Evolutionary conservation across 1,284 basidiomycete genomes (phyloP), one percentile per base, ranked within the genome.

Genomic region (Cryptococcus jaspeensis): DNA sequence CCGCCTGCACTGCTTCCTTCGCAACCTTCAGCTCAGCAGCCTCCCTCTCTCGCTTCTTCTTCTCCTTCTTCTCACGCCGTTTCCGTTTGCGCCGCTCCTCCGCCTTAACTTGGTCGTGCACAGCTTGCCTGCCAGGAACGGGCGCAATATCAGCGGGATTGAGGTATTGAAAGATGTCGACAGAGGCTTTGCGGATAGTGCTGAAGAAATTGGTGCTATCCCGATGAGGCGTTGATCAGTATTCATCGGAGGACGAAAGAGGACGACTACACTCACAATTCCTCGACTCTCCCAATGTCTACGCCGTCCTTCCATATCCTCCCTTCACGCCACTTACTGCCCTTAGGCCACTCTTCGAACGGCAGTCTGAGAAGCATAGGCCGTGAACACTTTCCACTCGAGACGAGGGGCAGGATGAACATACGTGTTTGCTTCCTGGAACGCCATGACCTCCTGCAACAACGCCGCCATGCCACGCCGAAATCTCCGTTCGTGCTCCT

Each of bases 401-500:
- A 28, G 5, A 16, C n/a, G 47, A 23, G 15, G 0, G 23, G 32
- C 7, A 23, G 5, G 2, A 7, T 4, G 7, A 3, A 55, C 63
- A 62, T 50, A 64, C 64, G 63, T 53, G 41, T 58, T 58, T 0
- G 46, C 22, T 18, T 49, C 32, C 54, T 69, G 64, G 38, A 61
- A 70, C 13, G 44, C 38, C 25, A 65, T 28, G 9, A 64, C 35
- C 2, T 55, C 42, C n/a, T 28, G 38, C 56, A 72, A 63, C 20
- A 62, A 7, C 9, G 15, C 37, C 7, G 36, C 11, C 66, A 72
- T 69, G 0, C 56, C 65, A 3, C 16, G n/a, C 28, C 67, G 48
- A 46, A 66, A 70, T 25, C 70, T 38, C 41, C 68, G 41, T 42
- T 72, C 68, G 44, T 69, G 61, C 48, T 72, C 68, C 20, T 54